Evolutionary conservation across 164 flowering plant species (phyloP).

Genomic region (Sextonia rubra): DNA sequence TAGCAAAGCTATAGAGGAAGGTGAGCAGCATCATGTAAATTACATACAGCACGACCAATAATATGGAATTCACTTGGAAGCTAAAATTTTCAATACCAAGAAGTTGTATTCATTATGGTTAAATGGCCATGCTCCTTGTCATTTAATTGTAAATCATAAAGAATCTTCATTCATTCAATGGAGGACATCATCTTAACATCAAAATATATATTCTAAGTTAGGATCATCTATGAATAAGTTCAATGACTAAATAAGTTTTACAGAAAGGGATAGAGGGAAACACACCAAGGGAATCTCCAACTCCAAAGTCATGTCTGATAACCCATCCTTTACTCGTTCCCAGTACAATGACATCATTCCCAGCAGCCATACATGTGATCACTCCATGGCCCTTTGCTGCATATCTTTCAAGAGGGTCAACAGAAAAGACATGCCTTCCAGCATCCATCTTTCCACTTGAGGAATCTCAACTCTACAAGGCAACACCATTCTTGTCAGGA

Average conservation of each 20-base stretch:
- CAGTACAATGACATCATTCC: constrained; percentile 84
- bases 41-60: no score
- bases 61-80: no score
- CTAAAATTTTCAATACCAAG: no score
- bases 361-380: constrained; percentile 94
- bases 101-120: background rate
- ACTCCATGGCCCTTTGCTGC: constrained; percentile 88
- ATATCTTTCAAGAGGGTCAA: constrained; percentile 82
- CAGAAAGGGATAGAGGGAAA: background rate
- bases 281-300: constrained; percentile 80
- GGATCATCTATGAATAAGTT: background rate
- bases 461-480: background rate
- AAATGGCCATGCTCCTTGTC: background rate
- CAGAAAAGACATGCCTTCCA: constrained; percentile 67
- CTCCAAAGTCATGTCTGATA: constrained; percentile 90
- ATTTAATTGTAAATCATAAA: background rate
- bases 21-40: no score
- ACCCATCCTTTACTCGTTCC: constrained; percentile 98
- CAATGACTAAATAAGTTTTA: background rate
- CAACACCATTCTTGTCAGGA: background rate
- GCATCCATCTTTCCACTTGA: constrained; percentile 45
- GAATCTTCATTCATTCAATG: background rate
- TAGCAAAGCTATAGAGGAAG: no score
- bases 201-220: background rate
- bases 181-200: background rate